phyloP scores from a whole-genome alignment of 169 alveolate genomes.

The Plasmodium fragile region DNA sequence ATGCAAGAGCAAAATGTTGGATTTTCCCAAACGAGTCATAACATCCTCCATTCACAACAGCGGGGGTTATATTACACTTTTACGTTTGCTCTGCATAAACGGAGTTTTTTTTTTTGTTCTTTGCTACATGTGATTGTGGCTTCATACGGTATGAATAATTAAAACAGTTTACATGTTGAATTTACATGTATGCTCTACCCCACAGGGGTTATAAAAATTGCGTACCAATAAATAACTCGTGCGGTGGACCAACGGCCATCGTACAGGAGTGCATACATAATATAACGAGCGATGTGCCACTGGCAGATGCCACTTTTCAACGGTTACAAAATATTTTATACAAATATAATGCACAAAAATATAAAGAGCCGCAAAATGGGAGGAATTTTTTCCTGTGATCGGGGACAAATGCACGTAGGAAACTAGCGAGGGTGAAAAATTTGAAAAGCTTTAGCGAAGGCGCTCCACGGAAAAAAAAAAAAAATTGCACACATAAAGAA shows the following conservation, averaged over 20 bases:
- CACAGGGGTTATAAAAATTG: not conserved
- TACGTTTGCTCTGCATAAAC: not conserved
- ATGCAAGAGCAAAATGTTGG: not conserved
- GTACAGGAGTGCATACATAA: not conserved
- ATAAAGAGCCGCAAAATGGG: not conserved
- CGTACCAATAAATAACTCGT: not conserved
- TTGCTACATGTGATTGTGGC: not conserved
- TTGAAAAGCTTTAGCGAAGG: not conserved
- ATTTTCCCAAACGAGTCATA: not conserved
- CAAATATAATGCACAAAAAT: not conserved
- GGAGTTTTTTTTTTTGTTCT: not conserved
- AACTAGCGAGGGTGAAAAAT: not conserved
- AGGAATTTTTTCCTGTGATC: not conserved
- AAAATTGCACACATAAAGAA: not conserved
- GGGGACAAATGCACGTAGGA: not conserved
- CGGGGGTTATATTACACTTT: not conserved
- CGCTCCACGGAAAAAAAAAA: not conserved
- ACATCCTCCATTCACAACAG: not conserved
- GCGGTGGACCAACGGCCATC: not conserved
- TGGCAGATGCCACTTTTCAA: not conserved
- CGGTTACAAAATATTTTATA: not conserved
- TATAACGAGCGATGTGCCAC: not conserved
- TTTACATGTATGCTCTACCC: not conserved
- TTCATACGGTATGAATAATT: no score
- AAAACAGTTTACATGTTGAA: not conserved